Evolutionary conservation across 1,284 basidiomycete genomes (phyloP), one percentile per base, ranked within the genome.

Genomic region (Fomitopsis palustris): DNA sequence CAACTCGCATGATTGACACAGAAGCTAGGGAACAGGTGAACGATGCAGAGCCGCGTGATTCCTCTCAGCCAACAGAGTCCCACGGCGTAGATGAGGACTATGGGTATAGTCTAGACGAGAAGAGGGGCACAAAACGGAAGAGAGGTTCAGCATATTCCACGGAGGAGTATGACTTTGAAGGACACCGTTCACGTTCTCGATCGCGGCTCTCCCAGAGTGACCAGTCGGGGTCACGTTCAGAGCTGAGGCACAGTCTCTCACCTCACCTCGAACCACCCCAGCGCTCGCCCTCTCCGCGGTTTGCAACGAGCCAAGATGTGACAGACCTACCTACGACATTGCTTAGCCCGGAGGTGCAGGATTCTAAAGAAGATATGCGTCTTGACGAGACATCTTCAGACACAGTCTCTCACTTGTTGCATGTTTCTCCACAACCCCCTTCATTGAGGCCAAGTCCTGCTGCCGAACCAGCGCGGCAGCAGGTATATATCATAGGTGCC

Each of bases 31-130:
- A 47, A 17, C 23, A 12, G 23, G 39, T 14, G 3, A 68, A 67
- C 1, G 63, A 65, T 9, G 66, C 65, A 31, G 61, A 68, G 17
- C 33, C 38, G 5, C 42, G 38, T 14, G 33, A 31, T 16, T 17
- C 31, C 41, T 31, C 51, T 17, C 37, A 45, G n/a, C 29, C 55
- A 4, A 23, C 31, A 54, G 39, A 35, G 14, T 25, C 54, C 6
- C 25, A 27, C 35, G 37, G 41, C 21, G 35, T 42, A n/a, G 41
- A 55, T 31, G 45, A 55, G 21, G 52, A 61, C 27, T 25, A 4
- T 6, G 55, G 37, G 2, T 57, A 35, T 21, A 10, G 49, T 35
- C 35, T 31, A 21, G 49, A 42, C 19, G 31, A 27, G 33, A 52
- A 56, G 55, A 43, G 39, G 12, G 52, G 59, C n/a, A 25, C 33